These are phyloP conservation scores for Geranomyces michiganensis DNA, from an alignment of 192 early-diverging fungal genomes.

Conservation along the genomic window DNA sequence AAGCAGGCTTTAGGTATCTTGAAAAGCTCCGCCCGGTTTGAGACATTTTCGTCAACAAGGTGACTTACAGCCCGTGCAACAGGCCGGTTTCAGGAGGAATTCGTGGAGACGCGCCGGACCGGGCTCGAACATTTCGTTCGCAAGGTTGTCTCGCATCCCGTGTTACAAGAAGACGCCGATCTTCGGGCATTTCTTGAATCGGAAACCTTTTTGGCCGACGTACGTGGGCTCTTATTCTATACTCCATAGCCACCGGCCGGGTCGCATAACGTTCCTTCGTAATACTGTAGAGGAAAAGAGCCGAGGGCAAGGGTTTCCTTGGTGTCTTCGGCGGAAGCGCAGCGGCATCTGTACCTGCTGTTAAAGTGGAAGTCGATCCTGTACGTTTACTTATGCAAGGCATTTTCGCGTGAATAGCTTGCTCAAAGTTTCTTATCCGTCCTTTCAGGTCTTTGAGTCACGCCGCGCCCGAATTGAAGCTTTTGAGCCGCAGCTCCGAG, in stretches of 20 bases:
- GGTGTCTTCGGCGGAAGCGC: slow-evolving; percentile 9
- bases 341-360: not conserved
- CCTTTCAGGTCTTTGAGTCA: slow-evolving; percentile 70
- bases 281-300: slow-evolving; percentile 25
- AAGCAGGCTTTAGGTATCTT: slow-evolving; percentile 82
- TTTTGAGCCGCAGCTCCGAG: slow-evolving; percentile 76
- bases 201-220: slow-evolving; percentile 75
- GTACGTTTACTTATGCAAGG: not conserved
- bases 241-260: not conserved
- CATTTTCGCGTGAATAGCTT: not conserved
- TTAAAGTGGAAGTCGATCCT: not conserved
- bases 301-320: slow-evolving; percentile 24
- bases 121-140: slow-evolving; percentile 82
- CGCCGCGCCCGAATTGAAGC: slow-evolving; percentile 75
- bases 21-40: not conserved
- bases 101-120: slow-evolving; percentile 84
- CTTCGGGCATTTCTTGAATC: slow-evolving; percentile 87
- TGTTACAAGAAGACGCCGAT: slow-evolving; percentile 80
- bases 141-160: slow-evolving; percentile 80
- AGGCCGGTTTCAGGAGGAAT: slow-evolving; percentile 94
- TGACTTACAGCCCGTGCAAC: not conserved
- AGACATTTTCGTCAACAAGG: not conserved
- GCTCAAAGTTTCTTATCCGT: no score
- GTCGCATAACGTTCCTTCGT: not conserved
- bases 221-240: slow-evolving; percentile 9